These are phyloP conservation scores for Solanum pinnatisectum DNA, from an alignment of 257 asterid genomes.

Conservation along the genomic window DNA sequence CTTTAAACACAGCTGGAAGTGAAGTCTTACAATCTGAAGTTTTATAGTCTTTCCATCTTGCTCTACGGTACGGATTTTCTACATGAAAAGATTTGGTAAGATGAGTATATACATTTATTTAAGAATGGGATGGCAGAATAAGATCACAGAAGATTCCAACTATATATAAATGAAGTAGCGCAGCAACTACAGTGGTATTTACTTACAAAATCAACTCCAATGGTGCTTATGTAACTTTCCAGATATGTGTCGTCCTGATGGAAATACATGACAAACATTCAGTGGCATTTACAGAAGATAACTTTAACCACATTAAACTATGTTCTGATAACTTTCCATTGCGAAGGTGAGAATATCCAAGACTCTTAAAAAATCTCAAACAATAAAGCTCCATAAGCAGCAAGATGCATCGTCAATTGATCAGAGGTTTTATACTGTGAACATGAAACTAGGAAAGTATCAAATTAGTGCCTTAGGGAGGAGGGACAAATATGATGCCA, in stretches of 20 bases:
- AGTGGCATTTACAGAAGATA: background rate
- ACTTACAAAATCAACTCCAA: slow-evolving; percentile 58
- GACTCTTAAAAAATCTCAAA: background rate
- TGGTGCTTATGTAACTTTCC: slow-evolving; percentile 59
- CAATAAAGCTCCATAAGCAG: background rate
- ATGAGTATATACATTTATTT: background rate
- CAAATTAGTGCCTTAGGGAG: background rate
- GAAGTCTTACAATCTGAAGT: background rate
- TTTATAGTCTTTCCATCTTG: slow-evolving; percentile 42
- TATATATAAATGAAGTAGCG: background rate
- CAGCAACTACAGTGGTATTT: background rate
- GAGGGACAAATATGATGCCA: background rate
- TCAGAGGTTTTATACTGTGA: background rate
- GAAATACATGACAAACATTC: background rate
- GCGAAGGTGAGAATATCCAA: background rate
- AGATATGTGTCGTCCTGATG: slow-evolving; percentile 57
- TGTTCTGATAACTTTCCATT: background rate
- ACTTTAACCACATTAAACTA: background rate
- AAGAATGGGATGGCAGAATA: background rate
- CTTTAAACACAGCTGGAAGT: background rate
- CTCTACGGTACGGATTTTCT: slow-evolving; percentile 62
- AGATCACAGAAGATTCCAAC: background rate
- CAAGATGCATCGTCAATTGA: background rate
- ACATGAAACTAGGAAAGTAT: background rate
- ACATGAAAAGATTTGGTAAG: slow-evolving; percentile 3